Base-by-base conservation (phyloP, 1,139 yeast genomes). In the Ogataea hybrid region DNA sequence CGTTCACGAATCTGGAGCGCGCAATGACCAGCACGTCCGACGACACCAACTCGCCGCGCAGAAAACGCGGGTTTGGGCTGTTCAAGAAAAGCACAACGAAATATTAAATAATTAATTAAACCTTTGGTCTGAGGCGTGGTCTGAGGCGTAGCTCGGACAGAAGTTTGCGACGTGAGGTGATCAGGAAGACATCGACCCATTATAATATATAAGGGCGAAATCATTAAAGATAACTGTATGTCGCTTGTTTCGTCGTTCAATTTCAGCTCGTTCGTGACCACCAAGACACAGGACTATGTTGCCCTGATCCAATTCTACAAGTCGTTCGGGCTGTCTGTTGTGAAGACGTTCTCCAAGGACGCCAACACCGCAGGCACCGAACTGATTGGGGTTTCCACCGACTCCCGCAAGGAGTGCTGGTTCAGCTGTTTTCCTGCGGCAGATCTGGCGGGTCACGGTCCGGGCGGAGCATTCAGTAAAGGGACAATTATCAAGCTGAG, bases 401-500 rank as follows among this genome's bases (percentile, higher is more conserved):
- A 81, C 50, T 82, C 89, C 1, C 56, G 80, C 40, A 73, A 71
- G 50, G 94, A 84, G 62, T 64, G 77, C 32, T 84, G 94, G 92
- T 59, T 84, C 36, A 85, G 83, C 56, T 68, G 80, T 20, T 82
- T 80, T 61, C 86, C 86, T 18, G 66, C 81, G 35, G 75, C 78
- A 40, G 73, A 74, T 51, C 44, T 66, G 18, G 59, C 56, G 16
- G 57, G 66, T 11, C 41, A 41, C 11, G 57, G 53, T 5, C 31
- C 41, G 12, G 25, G 37, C 10, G 42, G 36, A 23, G 38, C 31
- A 20, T 54, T 46, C 32, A 59, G 52, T 44, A 42, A 77, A 57
- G 75, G 79, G 44, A 86, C 82, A 15, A 75, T 79, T 42, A 53
- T 84, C 41, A 84, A 84, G 64, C 57, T 84, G 41, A 69, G 92